Base-by-base conservation (phyloP, 139 green algal genomes). In the Tetradesmus obliquus region DNA sequence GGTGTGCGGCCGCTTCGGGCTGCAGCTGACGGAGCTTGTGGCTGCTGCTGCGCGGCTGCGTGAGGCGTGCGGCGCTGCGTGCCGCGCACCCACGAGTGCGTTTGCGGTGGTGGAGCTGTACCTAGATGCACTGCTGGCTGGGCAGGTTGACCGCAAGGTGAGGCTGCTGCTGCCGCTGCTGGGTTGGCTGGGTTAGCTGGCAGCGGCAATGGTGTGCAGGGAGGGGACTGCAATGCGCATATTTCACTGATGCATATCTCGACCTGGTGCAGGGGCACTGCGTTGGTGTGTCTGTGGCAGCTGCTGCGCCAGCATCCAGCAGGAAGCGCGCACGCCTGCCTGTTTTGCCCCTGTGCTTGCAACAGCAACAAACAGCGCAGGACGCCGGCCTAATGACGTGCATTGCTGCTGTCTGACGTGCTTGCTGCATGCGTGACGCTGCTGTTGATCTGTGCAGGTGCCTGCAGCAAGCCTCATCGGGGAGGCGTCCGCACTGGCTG, bases 31-130 rank as follows among this genome's bases (percentile, higher is more conserved):
- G n/a, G 71, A 83, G 57, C 66, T 90, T 4, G 32, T 84, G 86
- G 13, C 60, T 17, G 86, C 51, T 22, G 86, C 24, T 20, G 53
- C 8, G 24, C 51, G 51, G 45, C n/a, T 90, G 51, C 69, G 71
- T 13, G 71, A 90, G 6, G 58, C 12, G 3, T 90, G 86, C 53
- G 60, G 51, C 13, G 12, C 53, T 24, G 86, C 71, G 13, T 90
- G 86, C 20, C 20, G 12, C 3, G 53, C 66, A 8, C 71, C 86
- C 60, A 45, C 53, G 22, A 90, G 53, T 17, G 71, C 54, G 15
- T 84, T 74, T 57, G 62, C 20, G 1, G 12, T 90, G 69, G 7
- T 90, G 86, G 86, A 84, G 9, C 20, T 83, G 45, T 90, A 74
- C 22, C 7, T 83, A 20, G 53, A 84, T 32, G 86, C 53, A 2